Conservation (phyloP, 106 monocot genomes). For the Triglochin maritima region DNA sequence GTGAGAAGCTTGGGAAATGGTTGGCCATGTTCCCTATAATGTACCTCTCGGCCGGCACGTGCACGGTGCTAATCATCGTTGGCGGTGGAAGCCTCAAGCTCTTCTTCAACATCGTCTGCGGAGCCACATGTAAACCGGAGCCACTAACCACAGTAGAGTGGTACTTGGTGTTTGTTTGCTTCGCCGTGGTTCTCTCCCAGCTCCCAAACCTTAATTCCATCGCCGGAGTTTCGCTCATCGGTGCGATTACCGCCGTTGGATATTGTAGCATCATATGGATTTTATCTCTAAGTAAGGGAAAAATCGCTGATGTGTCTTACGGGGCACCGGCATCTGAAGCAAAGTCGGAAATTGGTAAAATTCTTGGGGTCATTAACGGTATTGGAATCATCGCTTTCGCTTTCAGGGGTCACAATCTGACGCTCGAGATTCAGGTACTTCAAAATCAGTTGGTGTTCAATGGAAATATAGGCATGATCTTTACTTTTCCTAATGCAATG, state of each 20-base stretch:
- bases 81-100: slow-evolving; percentile 84
- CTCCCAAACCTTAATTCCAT: slow-evolving; percentile 97
- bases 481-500: no score
- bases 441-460: no score
- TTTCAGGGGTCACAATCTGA: slow-evolving; percentile 88
- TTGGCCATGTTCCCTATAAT: slow-evolving; percentile 52
- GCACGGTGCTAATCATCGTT: slow-evolving; percentile 60
- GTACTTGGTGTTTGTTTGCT: slow-evolving; percentile 82
- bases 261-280: slow-evolving; percentile 88
- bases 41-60: slow-evolving; percentile 88
- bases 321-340: not conserved
- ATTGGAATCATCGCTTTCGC: slow-evolving; percentile 81
- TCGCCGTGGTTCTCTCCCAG: slow-evolving; percentile 58
- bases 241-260: slow-evolving; percentile 48
- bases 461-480: no score
- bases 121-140: slow-evolving; percentile 23
- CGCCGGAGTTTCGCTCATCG: slow-evolving; percentile 73
- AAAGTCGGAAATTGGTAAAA: slow-evolving; percentile 12
- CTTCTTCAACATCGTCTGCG: slow-evolving; percentile 56
- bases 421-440: slow-evolving; percentile 79
- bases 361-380: slow-evolving; percentile 42
- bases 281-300: slow-evolving; percentile 52
- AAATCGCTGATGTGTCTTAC: slow-evolving; percentile 38
- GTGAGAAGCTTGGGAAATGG: slow-evolving; percentile 46
- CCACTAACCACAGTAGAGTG: slow-evolving; percentile 65